Evolutionary conservation across 169 alveolate genomes (phyloP), one percentile per base, ranked within the genome.

Genomic region (Hammondia hammondi): DNA sequence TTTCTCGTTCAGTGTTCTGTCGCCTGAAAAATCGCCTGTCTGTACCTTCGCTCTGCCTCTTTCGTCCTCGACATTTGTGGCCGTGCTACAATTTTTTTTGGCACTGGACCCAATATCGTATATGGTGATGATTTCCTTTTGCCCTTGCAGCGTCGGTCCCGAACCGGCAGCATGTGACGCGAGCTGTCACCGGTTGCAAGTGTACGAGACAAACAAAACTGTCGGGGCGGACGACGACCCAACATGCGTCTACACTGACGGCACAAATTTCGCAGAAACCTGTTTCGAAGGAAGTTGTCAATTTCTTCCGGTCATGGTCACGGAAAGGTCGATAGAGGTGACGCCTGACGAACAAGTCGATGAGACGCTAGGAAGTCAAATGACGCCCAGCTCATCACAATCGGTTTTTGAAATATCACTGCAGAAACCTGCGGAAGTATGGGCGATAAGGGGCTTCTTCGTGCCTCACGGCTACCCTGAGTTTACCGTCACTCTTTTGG

Each of bases 201-300:
- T 46, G 14, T 82, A 82, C 70, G 70, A 82, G 70, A 48, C 90
- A 29, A 45, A 82, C 37, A 45, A 45, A 52, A 82, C 90, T 9
- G 70, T 27, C 45, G 90, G 57, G 71, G 29, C 71, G 9, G 90
- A 82, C 24, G 71, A 39, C 39, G 70, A 82, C 29, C 57, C 72
- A 4, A n/a, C 70, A 12, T 82, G 90, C 35, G 52, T 70, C 70
- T 82, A 43, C 35, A n/a, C 61, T 4, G 70, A 82, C 90, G 29
- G 90, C 71, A 35, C 90, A 12, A 82, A 39, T 21, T 43, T 82
- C 70, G 90, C 90, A 6, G 90, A 82, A 45, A 29, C 17, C 29
- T 82, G 90, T 70, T 82, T 39, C 39, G 90, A 82, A 9, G 90
- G 70, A 82, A n/a, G 39, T 37, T 82, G 90, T 43, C 43, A 14